Conservation (phyloP, 768 basidiomycete genomes). For the Royoungia palumana region DNA sequence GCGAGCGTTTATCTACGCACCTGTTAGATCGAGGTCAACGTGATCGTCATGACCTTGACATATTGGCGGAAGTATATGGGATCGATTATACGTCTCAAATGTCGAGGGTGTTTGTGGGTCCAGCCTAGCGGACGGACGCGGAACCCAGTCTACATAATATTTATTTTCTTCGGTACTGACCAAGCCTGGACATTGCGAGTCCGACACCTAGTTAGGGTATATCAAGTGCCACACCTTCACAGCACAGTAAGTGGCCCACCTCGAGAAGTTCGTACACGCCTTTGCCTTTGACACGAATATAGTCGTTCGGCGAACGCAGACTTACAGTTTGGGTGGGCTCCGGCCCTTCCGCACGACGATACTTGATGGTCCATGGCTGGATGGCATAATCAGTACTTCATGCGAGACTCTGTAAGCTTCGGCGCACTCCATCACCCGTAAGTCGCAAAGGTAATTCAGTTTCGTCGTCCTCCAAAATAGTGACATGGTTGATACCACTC, state of each 20-base stretch:
- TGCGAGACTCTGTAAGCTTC: neutral
- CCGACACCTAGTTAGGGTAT: constrained; percentile 56
- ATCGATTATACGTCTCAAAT: constrained; percentile 65
- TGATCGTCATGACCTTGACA: constrained; percentile 82
- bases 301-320: constrained; percentile 63
- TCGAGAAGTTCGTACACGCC: constrained; percentile 74
- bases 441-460: constrained; percentile 77
- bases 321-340: constrained; percentile 39
- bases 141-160: constrained; percentile 76
- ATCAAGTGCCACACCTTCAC: neutral
- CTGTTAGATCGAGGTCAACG: constrained; percentile 80
- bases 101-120: constrained; percentile 53
- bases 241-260: constrained; percentile 37
- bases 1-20: constrained; percentile 35
- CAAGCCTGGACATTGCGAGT: constrained; percentile 81
- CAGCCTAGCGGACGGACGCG: constrained; percentile 70
- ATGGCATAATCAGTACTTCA: constrained; percentile 3
- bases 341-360: constrained; percentile 51
- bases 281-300: constrained; percentile 67
- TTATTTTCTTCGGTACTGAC: constrained; percentile 56
- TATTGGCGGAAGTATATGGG: constrained; percentile 69
- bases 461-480: constrained; percentile 70
- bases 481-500: constrained; percentile 50
- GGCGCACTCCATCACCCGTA: constrained; percentile 83
- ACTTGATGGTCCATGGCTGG: constrained; percentile 87